These are phyloP conservation scores for Climacium dendroides DNA, from an alignment of 225 moss, liverwort and hornwort genomes.

Conservation along the genomic window DNA sequence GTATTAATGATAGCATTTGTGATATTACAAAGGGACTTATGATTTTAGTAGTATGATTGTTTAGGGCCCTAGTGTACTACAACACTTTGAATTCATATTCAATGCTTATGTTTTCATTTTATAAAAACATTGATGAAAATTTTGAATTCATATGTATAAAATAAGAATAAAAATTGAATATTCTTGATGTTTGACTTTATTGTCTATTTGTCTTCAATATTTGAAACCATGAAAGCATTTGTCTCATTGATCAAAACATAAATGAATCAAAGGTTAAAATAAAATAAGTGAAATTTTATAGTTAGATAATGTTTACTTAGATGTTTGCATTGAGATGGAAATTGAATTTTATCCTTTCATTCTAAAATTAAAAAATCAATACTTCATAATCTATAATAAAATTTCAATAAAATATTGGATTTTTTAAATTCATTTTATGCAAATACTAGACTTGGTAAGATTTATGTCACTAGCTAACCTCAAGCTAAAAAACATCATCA, in stretches of 20 bases:
- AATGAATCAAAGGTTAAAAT: background rate
- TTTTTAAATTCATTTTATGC: fast-evolving
- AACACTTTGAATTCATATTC: background rate
- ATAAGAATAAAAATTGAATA: background rate
- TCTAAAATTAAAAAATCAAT: background rate
- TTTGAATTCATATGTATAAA: background rate
- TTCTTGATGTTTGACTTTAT: background rate
- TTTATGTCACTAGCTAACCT: fast-evolving
- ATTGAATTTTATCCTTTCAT: fast-evolving
- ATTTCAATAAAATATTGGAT: background rate
- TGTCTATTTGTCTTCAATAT: too few species aligned
- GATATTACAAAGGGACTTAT: too few species aligned
- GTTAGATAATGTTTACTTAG: background rate
- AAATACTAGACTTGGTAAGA: background rate
- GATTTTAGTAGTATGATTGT: too few species aligned
- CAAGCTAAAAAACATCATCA: background rate
- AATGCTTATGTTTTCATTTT: background rate
- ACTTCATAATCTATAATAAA: fast-evolving
- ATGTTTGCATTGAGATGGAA: background rate
- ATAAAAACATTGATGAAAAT: background rate
- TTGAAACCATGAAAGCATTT: background rate
- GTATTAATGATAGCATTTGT: too few species aligned
- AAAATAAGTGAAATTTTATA: background rate
- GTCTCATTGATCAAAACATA: background rate
- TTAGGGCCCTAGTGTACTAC: too few species aligned